Evolutionary conservation across 139 green algal genomes (phyloP).

Genomic region (Haematococcus sp.): DNA sequence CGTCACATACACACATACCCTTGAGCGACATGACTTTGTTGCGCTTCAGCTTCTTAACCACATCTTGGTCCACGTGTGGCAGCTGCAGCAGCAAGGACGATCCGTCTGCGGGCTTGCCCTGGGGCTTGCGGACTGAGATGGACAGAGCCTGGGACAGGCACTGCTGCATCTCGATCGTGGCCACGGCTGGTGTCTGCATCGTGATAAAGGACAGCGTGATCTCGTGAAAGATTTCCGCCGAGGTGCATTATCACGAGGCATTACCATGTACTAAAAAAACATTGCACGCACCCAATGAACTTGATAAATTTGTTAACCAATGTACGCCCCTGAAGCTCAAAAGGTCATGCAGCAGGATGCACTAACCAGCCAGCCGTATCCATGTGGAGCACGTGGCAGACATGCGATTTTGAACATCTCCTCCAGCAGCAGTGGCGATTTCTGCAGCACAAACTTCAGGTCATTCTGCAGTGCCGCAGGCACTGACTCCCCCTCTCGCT

Average conservation of each 20-base stretch:
- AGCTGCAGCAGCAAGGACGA: slow-evolving; percentile 70
- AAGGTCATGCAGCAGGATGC: too few relatives aligned
- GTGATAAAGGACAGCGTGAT: too few relatives aligned
- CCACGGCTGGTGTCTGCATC: slow-evolving; percentile 61
- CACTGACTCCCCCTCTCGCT: slow-evolving; percentile 49
- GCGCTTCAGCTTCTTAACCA: slow-evolving; percentile 62
- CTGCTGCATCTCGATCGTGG: slow-evolving; percentile 80
- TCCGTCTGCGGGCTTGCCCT: slow-evolving; percentile 21
- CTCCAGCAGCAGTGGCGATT: slow-evolving; percentile 66
- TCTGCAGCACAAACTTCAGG: slow-evolving; percentile 68
- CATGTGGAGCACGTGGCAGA: slow-evolving; percentile 46
- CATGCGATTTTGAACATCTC: slow-evolving; percentile 80
- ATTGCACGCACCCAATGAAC: too few relatives aligned
- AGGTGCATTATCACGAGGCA: too few relatives aligned
- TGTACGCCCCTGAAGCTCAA: too few relatives aligned
- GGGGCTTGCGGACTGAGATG: slow-evolving; percentile 28
- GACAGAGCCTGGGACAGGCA: slow-evolving; percentile 70
- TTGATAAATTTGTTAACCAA: too few relatives aligned
- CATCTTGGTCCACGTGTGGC: slow-evolving; percentile 66
- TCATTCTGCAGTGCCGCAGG: slow-evolving; percentile 60
- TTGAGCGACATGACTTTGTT: slow-evolving; percentile 56
- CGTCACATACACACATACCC: slow-evolving; percentile 47
- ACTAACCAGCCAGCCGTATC: slow-evolving; percentile 73
- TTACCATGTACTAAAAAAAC: too few relatives aligned
- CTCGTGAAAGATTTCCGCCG: too few relatives aligned